Base-by-base conservation (phyloP, 306 rosid species). In the Boehmeria nivea region DNA sequence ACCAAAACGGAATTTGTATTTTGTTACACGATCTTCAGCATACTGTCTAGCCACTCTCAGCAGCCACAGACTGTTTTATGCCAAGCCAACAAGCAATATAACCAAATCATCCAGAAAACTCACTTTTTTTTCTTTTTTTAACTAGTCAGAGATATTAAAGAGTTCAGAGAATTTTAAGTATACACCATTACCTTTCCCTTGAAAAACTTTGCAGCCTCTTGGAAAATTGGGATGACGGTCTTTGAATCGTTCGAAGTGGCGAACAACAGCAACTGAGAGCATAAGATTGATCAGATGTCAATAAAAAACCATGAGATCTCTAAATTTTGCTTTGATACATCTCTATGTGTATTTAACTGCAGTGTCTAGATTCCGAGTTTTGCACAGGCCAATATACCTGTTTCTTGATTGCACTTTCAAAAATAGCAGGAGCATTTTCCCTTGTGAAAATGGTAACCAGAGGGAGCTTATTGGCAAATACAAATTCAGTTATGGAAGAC, bases 381-480 rank as follows among this genome's bases (percentile, higher is more conserved):
- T n/a, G 10, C 42, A 55, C n/a, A 45, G 17, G 49, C 61, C 62
- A 61, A 71, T n/a, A 15, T 70, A 87, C 99, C 96, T 93, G 99
- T 72, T 88, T 93, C 82, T 93, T 93, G 43, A 88, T 85, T 54
- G 82, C 51, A 72, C 87, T 93, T 81, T 93, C 99, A 61, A 93
- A 93, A 58, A 93, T 63, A 28, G 70, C 40, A 34, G 93, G 83
- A 27, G 99, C 99, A 58, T 67, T 85, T 78, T 93, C 99, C 80
- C 83, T 81, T 0, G 99, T 83, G 70, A 93, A 93, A 31, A 53
- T 65, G 26, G 82, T 85, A 39, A 93, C 96, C 77, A 93, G 61
- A 42, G 99, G 99, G 72, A 87, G 81, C 81, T 88, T 93, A 83
- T 88, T 87, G 49, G 83, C 68, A 65, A 64, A 71, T 28, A 88